Evolutionary conservation across 2,329 filamentous ascomycete species (phyloP), one percentile per base, ranked within the genome.

Genomic region (Colletotrichum viniferum): DNA sequence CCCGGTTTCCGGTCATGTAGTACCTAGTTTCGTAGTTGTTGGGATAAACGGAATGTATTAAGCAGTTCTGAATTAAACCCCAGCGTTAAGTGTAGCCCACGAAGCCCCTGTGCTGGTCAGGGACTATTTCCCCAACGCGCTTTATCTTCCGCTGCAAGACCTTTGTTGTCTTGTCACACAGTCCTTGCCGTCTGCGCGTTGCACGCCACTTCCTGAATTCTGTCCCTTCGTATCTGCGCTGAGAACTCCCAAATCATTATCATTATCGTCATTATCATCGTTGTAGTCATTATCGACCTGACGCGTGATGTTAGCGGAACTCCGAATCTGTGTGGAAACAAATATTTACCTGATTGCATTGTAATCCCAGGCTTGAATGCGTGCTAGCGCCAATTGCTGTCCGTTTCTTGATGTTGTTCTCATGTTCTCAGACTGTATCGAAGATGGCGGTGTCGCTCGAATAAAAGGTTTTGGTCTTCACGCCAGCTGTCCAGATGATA

Each of bases 371-470:
- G 43, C 43, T 52, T 52, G 10, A 13, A 52, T 13, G 1, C 43
- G 5, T 52, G 10, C n/a, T 52, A 4, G 9, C n/a, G n/a, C n/a
- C n/a, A 3, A 7, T 13, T 1, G n/a, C 3, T 1, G 1, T 52
- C 12, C 43, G 2, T 3, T 52, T 0, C 2, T 52, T 24, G 43
- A 21, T 52, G 5, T 24, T 13, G 10, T 4, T 52, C 0, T 24
- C n/a, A 21, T 3, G 38, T 52, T 52, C 43, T 24, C 7, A 52
- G 43, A 4, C 43, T 21, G 3, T 52, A 0, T 24, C 12, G n/a
- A 52, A 52, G 43, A 21, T 21, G 6, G 6, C 12, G 10, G 4
- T 2, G n/a, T 52, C n/a, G 43, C 43, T 52, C 12, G n/a, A 13
- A 24, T 52, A 12, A 13, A 7, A 52, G n/a, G n/a, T 7, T n/a